Evolutionary conservation across 2,329 filamentous ascomycete species (phyloP).

Genomic region (Helicocarpus griseus): DNA sequence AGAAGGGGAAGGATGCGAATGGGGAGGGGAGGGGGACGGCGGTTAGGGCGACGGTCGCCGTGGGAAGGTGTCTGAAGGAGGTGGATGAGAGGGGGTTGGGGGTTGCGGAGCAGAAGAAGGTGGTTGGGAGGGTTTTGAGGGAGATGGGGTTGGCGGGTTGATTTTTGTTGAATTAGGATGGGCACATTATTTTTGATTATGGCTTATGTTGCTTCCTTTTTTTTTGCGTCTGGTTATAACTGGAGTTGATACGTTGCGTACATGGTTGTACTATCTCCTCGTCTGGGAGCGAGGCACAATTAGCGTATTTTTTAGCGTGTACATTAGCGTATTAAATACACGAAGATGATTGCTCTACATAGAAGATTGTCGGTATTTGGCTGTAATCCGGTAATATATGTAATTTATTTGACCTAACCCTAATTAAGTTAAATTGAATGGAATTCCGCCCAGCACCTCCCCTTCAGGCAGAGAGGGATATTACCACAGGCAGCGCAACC

Average conservation of each 20-base stretch:
- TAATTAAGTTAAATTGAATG: too few species aligned
- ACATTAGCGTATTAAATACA: too few species aligned
- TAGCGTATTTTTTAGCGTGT: too few species aligned
- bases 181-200: neutral
- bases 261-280: too few species aligned
- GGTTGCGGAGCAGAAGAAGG: conserved; percentile 36
- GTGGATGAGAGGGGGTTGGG: conserved; percentile 55
- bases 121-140: conserved; percentile 34
- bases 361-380: too few species aligned
- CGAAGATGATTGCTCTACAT: too few species aligned
- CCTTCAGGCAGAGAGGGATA: too few species aligned
- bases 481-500: too few species aligned
- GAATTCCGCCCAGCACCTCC: too few species aligned
- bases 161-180: neutral
- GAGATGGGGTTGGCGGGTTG: conserved; percentile 22
- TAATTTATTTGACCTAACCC: too few species aligned
- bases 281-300: too few species aligned
- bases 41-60: conserved; percentile 60
- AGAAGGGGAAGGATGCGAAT: conserved; percentile 40
- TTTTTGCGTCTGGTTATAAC: neutral
- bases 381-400: too few species aligned
- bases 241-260: conserved; percentile 1
- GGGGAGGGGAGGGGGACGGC: conserved; percentile 42
- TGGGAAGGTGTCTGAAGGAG: conserved; percentile 68
- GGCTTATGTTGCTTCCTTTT: neutral